Evolutionary conservation across 228 moss, liverwort and hornwort species (phyloP).

Genomic region (Sphagnum fallax): DNA sequence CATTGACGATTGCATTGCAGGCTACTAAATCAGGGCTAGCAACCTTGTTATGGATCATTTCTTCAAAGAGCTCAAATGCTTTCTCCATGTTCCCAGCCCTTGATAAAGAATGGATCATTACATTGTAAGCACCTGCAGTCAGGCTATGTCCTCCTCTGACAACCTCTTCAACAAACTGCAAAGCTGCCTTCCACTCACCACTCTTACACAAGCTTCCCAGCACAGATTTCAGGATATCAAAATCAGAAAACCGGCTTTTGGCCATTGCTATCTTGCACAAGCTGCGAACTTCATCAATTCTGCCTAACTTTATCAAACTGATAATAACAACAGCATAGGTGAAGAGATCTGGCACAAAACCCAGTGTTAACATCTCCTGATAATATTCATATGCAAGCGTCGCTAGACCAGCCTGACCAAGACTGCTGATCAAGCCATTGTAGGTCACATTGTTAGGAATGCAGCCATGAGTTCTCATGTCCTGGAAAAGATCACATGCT

Average conservation of each 20-base stretch:
- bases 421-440: constrained; percentile 33
- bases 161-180: constrained; percentile 25
- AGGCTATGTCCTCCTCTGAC: constrained; percentile 11
- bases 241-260: constrained; percentile 16
- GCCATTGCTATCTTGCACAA: constrained; percentile 14
- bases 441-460: constrained; percentile 35
- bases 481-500: constrained; percentile 35
- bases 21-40: constrained; percentile 29
- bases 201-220: constrained; percentile 25
- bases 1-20: constrained; percentile 15
- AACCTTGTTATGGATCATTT: constrained; percentile 8
- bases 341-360: constrained; percentile 24
- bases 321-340: constrained; percentile 29
- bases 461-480: constrained; percentile 41
- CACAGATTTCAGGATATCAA: constrained; percentile 46
- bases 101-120: constrained; percentile 32
- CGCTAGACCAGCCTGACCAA: constrained; percentile 21
- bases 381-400: constrained; percentile 19
- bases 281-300: constrained; percentile 16
- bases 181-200: constrained; percentile 16
- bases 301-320: constrained; percentile 21
- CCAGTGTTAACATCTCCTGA: constrained; percentile 30
- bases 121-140: constrained; percentile 23
- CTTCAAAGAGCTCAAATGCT: constrained; percentile 26
- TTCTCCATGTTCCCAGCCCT: constrained; percentile 10